A percentile compares a stretch with the other conserved stretches of the same genome.
Evolutionary conservation across 352 stramenopile species (phyloP).

Genomic region (Nothophytophthora sp.): DNA sequence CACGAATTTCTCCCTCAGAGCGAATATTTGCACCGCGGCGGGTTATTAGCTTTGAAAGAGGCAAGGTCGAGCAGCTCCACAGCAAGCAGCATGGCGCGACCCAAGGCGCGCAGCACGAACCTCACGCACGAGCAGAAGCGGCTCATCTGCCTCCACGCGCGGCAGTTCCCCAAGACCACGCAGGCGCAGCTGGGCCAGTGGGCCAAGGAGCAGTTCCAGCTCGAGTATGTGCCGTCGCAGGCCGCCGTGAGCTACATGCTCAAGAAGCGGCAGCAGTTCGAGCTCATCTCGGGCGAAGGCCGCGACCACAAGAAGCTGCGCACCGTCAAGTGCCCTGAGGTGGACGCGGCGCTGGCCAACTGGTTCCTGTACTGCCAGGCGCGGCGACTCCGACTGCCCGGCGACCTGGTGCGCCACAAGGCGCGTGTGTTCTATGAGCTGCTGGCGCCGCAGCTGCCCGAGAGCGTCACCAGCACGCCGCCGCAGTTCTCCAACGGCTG

Average conservation of each 20-base stretch:
- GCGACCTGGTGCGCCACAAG: slow-evolving; percentile 78
- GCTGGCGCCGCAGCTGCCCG: slow-evolving; percentile 40
- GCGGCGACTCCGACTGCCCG: slow-evolving; percentile 53
- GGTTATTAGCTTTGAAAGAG: slow-evolving; percentile 34
- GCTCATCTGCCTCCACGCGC: slow-evolving; percentile 72
- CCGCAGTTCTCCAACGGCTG: slow-evolving; percentile 89
- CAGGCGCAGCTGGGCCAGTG: slow-evolving; percentile 75
- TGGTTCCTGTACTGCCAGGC: slow-evolving; percentile 81
- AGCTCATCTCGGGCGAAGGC: slow-evolving; percentile 76
- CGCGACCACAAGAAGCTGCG: slow-evolving; percentile 77
- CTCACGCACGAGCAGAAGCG: slow-evolving; percentile 86
- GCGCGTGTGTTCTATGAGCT: slow-evolving; percentile 68
- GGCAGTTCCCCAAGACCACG: slow-evolving; percentile 70
- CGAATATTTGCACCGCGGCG: no score
- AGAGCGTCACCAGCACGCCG: slow-evolving; percentile 31
- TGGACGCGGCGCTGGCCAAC: slow-evolving; percentile 79
- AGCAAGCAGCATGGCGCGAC: slow-evolving; percentile 9
- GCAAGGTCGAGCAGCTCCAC: neutral
- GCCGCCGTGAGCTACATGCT: slow-evolving; percentile 84
- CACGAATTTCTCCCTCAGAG: slow-evolving; percentile 6
- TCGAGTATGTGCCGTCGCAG: slow-evolving; percentile 70
- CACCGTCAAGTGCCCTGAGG: slow-evolving; percentile 74
- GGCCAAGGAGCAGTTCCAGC: slow-evolving; percentile 68
- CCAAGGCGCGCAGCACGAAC: slow-evolving; percentile 65
- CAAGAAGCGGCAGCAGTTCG: slow-evolving; percentile 67